These are phyloP conservation scores for Polytrichum commune DNA, from an alignment of 225 moss, liverwort and hornwort genomes.

Conservation along the genomic window DNA sequence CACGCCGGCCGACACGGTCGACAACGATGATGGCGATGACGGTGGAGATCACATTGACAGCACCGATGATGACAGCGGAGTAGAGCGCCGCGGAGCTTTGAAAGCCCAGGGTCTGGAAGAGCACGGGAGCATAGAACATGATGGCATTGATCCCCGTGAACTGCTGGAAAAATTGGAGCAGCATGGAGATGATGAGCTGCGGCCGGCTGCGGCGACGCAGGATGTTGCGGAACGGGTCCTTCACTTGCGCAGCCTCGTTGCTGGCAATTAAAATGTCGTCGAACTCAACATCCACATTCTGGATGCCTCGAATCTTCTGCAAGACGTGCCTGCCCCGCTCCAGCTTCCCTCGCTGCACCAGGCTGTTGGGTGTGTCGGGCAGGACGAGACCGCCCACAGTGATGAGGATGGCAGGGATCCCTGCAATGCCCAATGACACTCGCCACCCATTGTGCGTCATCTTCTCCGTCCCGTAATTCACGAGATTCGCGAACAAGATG, in stretches of 20 bases:
- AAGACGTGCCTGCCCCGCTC: conserved; percentile 34
- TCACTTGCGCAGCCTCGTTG: conserved; percentile 26
- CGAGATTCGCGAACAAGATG: conserved; percentile 49
- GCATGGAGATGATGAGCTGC: conserved; percentile 44
- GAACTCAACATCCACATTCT: conserved; percentile 48
- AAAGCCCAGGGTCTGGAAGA: conserved; percentile 53
- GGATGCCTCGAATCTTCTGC: conserved; percentile 38
- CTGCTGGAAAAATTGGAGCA: conserved; percentile 55
- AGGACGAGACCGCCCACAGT: conserved; percentile 45
- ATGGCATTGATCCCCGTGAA: conserved; percentile 66
- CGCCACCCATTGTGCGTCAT: conserved; percentile 46
- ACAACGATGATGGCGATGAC: conserved; percentile 30
- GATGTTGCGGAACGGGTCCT: conserved; percentile 48
- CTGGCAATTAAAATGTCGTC: conserved; percentile 37
- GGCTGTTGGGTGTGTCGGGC: conserved; percentile 51
- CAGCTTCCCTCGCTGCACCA: conserved; percentile 44
- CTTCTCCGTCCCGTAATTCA: conserved; percentile 48
- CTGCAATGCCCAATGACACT: conserved; percentile 44
- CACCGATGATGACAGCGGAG: conserved; percentile 54
- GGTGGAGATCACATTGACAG: conserved; percentile 45
- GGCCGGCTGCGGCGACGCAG: conserved; percentile 43
- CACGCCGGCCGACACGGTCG: conserved; percentile 43
- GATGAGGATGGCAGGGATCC: conserved; percentile 39
- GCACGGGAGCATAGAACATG: conserved; percentile 52
- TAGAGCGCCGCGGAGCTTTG: conserved; percentile 10